Base-by-base conservation (phyloP, 2,329 filamentous ascomycete genomes). In the Cladosporium sp. region DNA sequence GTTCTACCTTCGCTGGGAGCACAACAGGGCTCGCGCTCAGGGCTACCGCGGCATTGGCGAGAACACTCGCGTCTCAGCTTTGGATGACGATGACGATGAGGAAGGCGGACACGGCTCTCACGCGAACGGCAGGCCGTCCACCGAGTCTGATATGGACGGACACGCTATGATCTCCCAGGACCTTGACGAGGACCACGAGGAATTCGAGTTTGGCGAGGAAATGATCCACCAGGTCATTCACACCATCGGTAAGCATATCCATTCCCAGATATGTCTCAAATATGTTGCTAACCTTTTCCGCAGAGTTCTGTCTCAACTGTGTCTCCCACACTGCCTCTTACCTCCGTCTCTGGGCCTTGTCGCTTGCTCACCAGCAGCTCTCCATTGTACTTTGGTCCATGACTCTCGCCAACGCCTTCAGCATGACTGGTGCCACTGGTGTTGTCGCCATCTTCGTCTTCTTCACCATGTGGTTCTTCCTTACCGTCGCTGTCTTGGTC, bases 161-260 rank as follows among this genome's bases (percentile, higher is more conserved):
- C 82, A 86, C 52, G 89, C 86, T 49, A 88, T 95, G 83, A 90
- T 95, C 65, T 88, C 88, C 2, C 84, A 95, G 67, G 88, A 93
- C 64, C 82, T 94, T 58, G 70, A 70, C 30, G 56, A 71, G 39
- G 91, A 91, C 59, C 88, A 96, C 60, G 91, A 93, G 63, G 93
- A 98, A 66, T 98, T 98, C 68, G 93, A 98, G 62, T 98, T 98
- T 68, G 82, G 86, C 53, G 93, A 98, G 69, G 81, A 90, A 56
- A 96, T 98, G 90, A 98, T 98, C 65, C 93, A 98, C 72, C 93
- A 98, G 70, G 83, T 96, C 67, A 98, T 98, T 65, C 94, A 97
- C 75, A 97, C 92, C 15, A 97, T 97, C 64, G 90, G 88, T 92
- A 83, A 71, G 85, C 72, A 59, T 15, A 59, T 16, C 33, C 33